These are phyloP conservation scores for Coemansia sp. DNA, from an alignment of 192 early-diverging fungal species.

Conservation along the genomic window DNA sequence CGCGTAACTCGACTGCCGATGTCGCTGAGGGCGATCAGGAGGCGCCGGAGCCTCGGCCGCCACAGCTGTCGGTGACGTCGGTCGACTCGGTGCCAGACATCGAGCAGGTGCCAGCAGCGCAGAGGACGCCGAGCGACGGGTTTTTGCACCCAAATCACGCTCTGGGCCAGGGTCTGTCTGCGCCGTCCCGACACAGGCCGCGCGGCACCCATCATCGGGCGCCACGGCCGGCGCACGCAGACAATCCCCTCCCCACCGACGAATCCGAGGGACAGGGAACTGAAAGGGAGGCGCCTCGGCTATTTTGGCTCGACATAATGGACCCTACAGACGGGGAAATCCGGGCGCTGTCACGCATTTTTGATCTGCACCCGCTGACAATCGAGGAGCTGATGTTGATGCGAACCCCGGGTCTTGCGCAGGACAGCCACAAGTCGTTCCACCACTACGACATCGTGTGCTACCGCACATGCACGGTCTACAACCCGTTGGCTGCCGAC, in stretches of 20 bases:
- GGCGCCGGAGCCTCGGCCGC: slow-evolving; percentile 6
- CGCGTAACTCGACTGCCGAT: background rate
- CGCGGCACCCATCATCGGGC: background rate
- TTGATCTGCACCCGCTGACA: slow-evolving; percentile 87
- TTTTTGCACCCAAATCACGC: slow-evolving; percentile 45
- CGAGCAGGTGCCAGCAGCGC: background rate
- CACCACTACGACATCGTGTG: slow-evolving; percentile 86
- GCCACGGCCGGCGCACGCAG: slow-evolving; percentile 49
- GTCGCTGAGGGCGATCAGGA: background rate
- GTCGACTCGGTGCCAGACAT: slow-evolving; percentile 23
- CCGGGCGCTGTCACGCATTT: slow-evolving; percentile 62
- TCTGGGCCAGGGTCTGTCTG: slow-evolving; percentile 2
- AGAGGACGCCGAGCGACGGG: slow-evolving; percentile 9
- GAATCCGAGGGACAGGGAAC: slow-evolving; percentile 29
- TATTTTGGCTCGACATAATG: slow-evolving; percentile 73
- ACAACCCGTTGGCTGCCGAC: background rate
- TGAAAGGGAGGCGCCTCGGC: slow-evolving; percentile 8
- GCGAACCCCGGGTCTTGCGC: slow-evolving; percentile 66
- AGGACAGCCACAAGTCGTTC: slow-evolving; percentile 91
- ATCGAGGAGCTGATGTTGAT: slow-evolving; percentile 78
- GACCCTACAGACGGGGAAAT: slow-evolving; percentile 67
- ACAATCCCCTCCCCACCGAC: slow-evolving; percentile 44
- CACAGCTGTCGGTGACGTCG: slow-evolving; percentile 38
- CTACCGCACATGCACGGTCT: slow-evolving; percentile 60
- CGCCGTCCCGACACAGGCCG: background rate